Conservation (phyloP, 768 basidiomycete genomes). For the Amanita exitialis region DNA sequence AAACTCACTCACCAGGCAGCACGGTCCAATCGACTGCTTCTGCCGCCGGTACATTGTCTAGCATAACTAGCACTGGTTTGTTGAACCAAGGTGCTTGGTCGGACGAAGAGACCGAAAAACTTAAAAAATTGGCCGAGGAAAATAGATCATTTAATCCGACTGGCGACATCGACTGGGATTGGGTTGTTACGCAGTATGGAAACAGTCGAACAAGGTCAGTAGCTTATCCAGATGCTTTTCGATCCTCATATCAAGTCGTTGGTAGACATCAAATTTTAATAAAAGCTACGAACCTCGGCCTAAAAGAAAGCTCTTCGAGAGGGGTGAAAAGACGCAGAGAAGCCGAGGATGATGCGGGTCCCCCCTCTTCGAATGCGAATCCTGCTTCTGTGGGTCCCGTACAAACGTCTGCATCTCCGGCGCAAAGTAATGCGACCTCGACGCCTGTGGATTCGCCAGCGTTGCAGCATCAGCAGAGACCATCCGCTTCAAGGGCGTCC, state of each 20-base stretch:
- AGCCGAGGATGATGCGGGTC: slow-evolving; percentile 17
- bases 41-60: slow-evolving; percentile 18
- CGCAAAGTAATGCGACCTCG: slow-evolving; percentile 28
- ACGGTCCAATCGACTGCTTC: slow-evolving; percentile 4
- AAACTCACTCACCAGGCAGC: slow-evolving; percentile 1
- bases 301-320: slow-evolving; percentile 64
- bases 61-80: slow-evolving; percentile 26
- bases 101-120: slow-evolving; percentile 62
- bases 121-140: slow-evolving; percentile 63
- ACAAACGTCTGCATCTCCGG: slow-evolving; percentile 19
- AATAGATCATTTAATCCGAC: slow-evolving; percentile 36
- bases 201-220: slow-evolving; percentile 60
- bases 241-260: background rate
- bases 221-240: background rate
- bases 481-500: slow-evolving; percentile 21
- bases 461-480: slow-evolving; percentile 31
- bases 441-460: slow-evolving; percentile 46
- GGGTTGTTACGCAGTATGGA: slow-evolving; percentile 67
- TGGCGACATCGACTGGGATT: slow-evolving; percentile 74
- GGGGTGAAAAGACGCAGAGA: slow-evolving; percentile 44
- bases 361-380: slow-evolving; percentile 15
- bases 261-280: slow-evolving; percentile 73
- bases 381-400: slow-evolving; percentile 12
- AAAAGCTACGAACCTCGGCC: slow-evolving; percentile 68
- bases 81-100: slow-evolving; percentile 67